Conservation (phyloP, 2,329 filamentous ascomycete species). For the Nigrograna mackinnonii region DNA sequence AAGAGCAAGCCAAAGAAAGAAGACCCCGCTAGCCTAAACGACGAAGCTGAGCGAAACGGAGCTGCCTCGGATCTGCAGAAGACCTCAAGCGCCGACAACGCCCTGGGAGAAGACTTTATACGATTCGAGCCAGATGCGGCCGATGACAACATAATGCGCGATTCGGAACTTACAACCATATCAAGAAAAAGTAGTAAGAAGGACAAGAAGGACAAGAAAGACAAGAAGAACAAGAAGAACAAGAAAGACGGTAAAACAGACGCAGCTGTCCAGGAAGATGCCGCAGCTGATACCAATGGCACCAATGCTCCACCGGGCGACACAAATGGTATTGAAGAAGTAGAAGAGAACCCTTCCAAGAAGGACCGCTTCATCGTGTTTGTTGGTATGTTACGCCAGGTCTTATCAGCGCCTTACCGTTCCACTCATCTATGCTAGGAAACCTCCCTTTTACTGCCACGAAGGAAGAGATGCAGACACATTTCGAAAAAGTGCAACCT, state of each 20-base stretch:
- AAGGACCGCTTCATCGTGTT: slow-evolving; percentile 75
- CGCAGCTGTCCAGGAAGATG: slow-evolving; percentile 15
- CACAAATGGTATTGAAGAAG: too few relatives aligned
- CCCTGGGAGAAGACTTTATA: too few relatives aligned
- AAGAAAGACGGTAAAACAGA: slow-evolving; percentile 5
- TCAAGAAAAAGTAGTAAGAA: slow-evolving; percentile 3
- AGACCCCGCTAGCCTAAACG: background rate
- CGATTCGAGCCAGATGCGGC: too few relatives aligned
- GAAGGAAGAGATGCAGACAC: slow-evolving; percentile 66
- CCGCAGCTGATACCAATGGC: slow-evolving; percentile 20
- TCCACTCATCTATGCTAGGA: slow-evolving; percentile 56
- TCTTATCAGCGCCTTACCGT: too few relatives aligned
- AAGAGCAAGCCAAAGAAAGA: background rate
- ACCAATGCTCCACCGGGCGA: too few relatives aligned
- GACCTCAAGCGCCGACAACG: too few relatives aligned
- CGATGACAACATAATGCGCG: too few relatives aligned
- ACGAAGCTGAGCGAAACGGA: too few relatives aligned
- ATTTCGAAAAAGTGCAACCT: slow-evolving; percentile 79
- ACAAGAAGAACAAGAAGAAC: slow-evolving; percentile 18
- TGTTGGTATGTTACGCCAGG: slow-evolving; percentile 68
- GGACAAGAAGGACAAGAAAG: slow-evolving; percentile 35
- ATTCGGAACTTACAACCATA: slow-evolving; percentile 9
- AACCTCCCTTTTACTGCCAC: slow-evolving; percentile 89
- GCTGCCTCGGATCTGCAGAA: too few relatives aligned
- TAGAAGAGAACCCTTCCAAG: too few relatives aligned